These are phyloP conservation scores for Uronychia setigera DNA, from an alignment of 73 alveolate genomes.

Conservation along the genomic window DNA sequence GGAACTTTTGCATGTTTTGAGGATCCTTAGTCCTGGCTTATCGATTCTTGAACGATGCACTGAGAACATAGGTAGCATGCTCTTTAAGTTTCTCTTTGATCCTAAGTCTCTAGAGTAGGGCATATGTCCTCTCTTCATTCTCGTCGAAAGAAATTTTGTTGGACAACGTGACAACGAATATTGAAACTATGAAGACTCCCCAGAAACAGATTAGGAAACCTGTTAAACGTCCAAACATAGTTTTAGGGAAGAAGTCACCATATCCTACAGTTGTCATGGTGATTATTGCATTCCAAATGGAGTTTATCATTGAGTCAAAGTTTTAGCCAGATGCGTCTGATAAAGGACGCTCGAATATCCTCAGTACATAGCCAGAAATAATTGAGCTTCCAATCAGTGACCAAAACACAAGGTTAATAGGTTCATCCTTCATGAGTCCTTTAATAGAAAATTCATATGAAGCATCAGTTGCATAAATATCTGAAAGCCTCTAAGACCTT, in stretches of 20 bases:
- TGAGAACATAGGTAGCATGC: constrained; percentile 43
- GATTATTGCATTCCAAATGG: constrained; percentile 93
- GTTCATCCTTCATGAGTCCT: constrained; percentile 67
- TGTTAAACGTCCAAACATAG: constrained; percentile 90
- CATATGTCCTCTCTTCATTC: constrained; percentile 75
- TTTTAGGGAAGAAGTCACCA: constrained; percentile 97
- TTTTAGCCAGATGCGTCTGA: constrained; percentile 43
- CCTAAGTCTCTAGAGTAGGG: constrained; percentile 53
- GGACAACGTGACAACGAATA: constrained; percentile 92
- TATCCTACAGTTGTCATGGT: constrained; percentile 97
- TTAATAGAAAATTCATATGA: constrained; percentile 63
- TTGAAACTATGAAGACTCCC: constrained; percentile 95
- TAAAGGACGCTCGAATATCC: constrained; percentile 76
- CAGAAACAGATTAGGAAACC: constrained; percentile 91
- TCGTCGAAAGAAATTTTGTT: constrained; percentile 72
- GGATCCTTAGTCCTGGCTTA: too few relatives aligned
- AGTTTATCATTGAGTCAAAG: constrained; percentile 44
- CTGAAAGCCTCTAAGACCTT: constrained; percentile 77
- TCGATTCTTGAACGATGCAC: too few relatives aligned
- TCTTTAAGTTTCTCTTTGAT: constrained; percentile 47
- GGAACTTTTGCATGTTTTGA: too few relatives aligned
- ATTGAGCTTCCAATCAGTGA: constrained; percentile 62
- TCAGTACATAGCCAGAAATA: constrained; percentile 65
- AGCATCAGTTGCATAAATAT: constrained; percentile 76
- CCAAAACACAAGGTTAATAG: constrained; percentile 44